Conservation (phyloP, 176 grass and related monocot genomes). For the Eremochloa ophiuroides region DNA sequence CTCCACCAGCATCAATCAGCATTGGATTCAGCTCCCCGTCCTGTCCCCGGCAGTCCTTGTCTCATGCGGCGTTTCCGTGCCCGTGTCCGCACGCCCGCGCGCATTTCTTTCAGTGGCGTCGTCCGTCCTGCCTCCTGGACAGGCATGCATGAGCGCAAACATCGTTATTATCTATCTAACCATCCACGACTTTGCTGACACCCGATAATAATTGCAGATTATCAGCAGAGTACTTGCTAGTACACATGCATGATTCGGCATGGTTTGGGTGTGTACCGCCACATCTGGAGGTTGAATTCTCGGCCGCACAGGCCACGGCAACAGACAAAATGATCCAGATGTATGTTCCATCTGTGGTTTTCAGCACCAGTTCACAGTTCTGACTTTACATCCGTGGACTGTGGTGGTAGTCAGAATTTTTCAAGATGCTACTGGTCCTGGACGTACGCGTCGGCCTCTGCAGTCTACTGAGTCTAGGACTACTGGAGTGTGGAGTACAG, state of each 20-base stretch:
- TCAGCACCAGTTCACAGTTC: background rate
- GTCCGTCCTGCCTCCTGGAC: background rate
- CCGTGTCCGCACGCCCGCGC: background rate
- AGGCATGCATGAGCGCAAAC: background rate
- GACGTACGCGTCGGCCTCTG: too few species aligned
- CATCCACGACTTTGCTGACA: background rate
- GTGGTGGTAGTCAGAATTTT: too few species aligned
- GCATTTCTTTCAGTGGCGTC: conserved; percentile 30
- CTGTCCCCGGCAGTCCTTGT: background rate
- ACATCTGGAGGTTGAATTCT: too few species aligned
- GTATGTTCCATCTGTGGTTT: background rate
- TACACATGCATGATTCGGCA: too few species aligned
- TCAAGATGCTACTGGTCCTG: too few species aligned
- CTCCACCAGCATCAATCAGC: too few species aligned
- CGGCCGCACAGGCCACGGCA: too few species aligned
- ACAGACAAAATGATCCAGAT: too few species aligned
- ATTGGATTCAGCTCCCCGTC: too few species aligned
- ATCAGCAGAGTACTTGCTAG: background rate
- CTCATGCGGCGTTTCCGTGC: conserved; percentile 8
- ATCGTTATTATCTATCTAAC: background rate
- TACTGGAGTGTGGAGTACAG: too few species aligned
- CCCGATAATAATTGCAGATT: background rate
- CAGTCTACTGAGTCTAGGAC: too few species aligned
- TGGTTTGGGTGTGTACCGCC: background rate
- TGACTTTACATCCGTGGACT: background rate